Evolutionary conservation across 495 filamentous ascomycete genomes (phyloP).

Genomic region (Xylaria curta): DNA sequence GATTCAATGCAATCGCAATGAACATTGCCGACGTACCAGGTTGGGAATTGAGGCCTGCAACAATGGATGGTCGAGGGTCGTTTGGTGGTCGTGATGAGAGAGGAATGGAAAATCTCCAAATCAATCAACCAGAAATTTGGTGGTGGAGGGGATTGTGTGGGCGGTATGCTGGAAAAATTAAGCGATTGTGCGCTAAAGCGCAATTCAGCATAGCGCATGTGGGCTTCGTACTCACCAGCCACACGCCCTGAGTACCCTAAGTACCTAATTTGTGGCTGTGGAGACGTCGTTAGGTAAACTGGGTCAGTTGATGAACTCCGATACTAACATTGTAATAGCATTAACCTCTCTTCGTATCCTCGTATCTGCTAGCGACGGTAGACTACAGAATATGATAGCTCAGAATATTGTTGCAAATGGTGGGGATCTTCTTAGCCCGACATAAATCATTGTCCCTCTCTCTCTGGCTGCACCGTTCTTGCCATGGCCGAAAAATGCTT

Average conservation of each 20-base stretch:
- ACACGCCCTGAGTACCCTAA: background rate
- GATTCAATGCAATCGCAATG: background rate
- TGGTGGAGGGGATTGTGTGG: conserved; percentile 37
- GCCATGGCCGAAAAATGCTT: conserved; percentile 43
- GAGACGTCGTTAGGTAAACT: too few relatives aligned
- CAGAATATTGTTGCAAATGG: conserved; percentile 8
- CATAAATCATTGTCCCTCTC: background rate
- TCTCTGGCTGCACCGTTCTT: conserved; percentile 36
- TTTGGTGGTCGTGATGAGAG: conserved; percentile 33
- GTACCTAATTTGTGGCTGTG: conserved; percentile 1
- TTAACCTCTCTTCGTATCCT: background rate
- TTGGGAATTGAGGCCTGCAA: conserved; percentile 43
- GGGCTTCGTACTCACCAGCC: background rate
- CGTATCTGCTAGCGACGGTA: background rate
- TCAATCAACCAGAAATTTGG: conserved; percentile 35
- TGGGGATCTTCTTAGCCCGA: background rate
- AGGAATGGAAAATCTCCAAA: conserved; percentile 38
- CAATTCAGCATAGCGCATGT: background rate
- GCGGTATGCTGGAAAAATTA: conserved; percentile 34
- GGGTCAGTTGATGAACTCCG: too few relatives aligned
- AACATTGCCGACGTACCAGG: conserved; percentile 36
- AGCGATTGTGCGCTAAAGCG: conserved; percentile 36
- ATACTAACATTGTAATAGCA: background rate
- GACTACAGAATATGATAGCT: background rate
- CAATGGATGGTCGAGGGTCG: conserved; percentile 44